Base-by-base conservation (phyloP, 2,329 filamentous ascomycete genomes). In the Aspergillus sp. region DNA sequence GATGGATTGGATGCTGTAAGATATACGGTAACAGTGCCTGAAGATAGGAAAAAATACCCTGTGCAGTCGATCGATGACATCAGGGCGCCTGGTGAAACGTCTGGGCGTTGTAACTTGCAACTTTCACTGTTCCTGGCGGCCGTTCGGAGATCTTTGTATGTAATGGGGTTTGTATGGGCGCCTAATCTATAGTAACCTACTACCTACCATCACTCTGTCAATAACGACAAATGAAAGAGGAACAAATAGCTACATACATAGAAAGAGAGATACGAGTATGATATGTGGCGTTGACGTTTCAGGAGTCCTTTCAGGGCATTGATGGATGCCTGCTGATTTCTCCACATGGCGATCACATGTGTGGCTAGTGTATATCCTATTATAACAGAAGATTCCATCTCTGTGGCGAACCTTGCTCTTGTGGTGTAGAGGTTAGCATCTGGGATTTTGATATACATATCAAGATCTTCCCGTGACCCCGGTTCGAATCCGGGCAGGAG, bases 1-100 rank as follows among this genome's bases (percentile, higher is more conserved):
- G 3, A 30, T 30, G 12, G 10, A 12, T 30, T 30, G 10, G 10
- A 30, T 30, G 1, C 9, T 30, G 25, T 30, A 30, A 30, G 9
- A 30, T 30, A 30, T 37, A 19, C n/a, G n/a, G n/a, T 37, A 37
- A 37, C 9, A 7, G n/a, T 37, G n/a, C 15, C 37, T 39, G 37
- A 39, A 20, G 37, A 39, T 19, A 39, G 37, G 10, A 39, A 46
- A 46, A 60, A 55, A 51, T 47, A 45, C 48, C 53, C 55, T 53
- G 61, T 45, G 45, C n/a, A 2, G 37, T 20, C 37, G 37, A 39
- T 39, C 37, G 53, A 65, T 67, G 63, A 66, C 62, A 66, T 66
- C 64, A 66, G 17, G 54, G 64, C 64, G 64, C 60, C 53, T 60
- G 48, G 54, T 64, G 62, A 65, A 66, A 66, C 63, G 48, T 45